Evolutionary conservation across 2,329 filamentous ascomycete genomes (phyloP).

Genomic region (Diaporthe sp.): DNA sequence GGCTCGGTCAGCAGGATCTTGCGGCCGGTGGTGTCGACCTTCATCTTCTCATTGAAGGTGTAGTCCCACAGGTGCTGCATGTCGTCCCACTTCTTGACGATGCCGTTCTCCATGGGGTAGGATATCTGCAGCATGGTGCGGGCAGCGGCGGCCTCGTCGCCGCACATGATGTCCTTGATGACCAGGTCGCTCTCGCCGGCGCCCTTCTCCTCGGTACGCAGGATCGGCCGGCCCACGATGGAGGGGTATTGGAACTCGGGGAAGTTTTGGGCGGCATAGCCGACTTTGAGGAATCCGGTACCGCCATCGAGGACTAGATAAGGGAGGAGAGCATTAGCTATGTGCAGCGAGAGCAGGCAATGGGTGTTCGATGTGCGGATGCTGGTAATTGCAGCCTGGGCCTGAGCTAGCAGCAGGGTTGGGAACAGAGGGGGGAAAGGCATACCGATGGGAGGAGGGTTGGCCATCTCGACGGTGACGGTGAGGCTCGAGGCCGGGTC

Average conservation of each 20-base stretch:
- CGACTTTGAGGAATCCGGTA: conserved; percentile 99
- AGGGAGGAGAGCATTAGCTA: conserved; percentile 23
- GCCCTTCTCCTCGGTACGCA: conserved; percentile 90
- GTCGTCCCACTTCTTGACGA: conserved; percentile 99
- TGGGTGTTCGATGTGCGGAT: not conserved
- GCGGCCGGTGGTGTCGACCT: conserved; percentile 88
- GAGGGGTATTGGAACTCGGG: conserved; percentile 98
- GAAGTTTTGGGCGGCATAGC: conserved; percentile 99
- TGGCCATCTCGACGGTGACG: conserved; percentile 58
- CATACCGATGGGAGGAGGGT: conserved; percentile 67
- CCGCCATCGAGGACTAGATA: conserved; percentile 94
- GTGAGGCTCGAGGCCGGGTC: conserved; percentile 44
- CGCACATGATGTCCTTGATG: conserved; percentile 99
- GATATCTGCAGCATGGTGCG: conserved; percentile 98
- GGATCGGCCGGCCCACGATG: conserved; percentile 96
- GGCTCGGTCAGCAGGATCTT: conserved; percentile 99
- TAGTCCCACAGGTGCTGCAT: conserved; percentile 99
- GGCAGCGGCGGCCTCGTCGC: conserved; percentile 95
- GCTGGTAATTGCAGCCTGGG: not conserved
- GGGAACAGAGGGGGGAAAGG: conserved; percentile 42
- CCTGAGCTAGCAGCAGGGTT: not conserved
- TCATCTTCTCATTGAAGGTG: conserved; percentile 97
- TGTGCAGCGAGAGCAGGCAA: conserved; percentile 27
- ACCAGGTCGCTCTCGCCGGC: conserved; percentile 66
- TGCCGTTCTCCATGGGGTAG: conserved; percentile 99